Percentiles rank a stretch among this genome's conserved stretches.
phyloP scores from a whole-genome alignment of 257 asterid species.

The Solanum habrochaites region DNA sequence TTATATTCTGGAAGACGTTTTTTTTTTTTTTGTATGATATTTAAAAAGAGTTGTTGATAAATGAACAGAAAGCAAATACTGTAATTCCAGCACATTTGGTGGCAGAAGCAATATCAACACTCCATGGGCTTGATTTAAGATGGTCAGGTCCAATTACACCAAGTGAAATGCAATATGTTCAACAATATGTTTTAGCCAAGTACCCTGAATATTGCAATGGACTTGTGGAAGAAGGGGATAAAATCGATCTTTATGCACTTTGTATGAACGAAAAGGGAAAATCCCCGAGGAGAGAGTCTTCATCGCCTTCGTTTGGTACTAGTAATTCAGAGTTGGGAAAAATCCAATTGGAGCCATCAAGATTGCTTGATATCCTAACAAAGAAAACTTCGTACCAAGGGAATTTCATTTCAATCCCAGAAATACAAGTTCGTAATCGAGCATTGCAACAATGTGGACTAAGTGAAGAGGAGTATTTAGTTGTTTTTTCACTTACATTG shows the following conservation, averaged over 20 bases:
- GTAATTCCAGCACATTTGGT: conserved; percentile 70
- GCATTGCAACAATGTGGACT: conserved; percentile 61
- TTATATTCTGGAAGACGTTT: not conserved
- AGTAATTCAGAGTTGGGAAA: conserved; percentile 33
- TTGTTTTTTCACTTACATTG: conserved; percentile 20
- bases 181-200: conserved; percentile 64
- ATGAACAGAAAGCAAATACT: conserved; percentile 49
- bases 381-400: conserved; percentile 41
- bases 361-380: conserved; percentile 36
- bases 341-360: conserved; percentile 51
- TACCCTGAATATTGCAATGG: conserved; percentile 72
- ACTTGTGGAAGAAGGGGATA: conserved; percentile 62
- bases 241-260: conserved; percentile 56
- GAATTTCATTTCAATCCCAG: conserved; percentile 69
- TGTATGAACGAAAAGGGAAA: conserved; percentile 38
- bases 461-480: conserved; percentile 46
- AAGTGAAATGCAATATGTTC: conserved; percentile 58
- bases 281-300: conserved; percentile 30
- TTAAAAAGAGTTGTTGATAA: not conserved
- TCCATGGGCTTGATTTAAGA: conserved; percentile 62
- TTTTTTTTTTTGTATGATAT: not conserved
- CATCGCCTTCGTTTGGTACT: conserved; percentile 25
- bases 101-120: conserved; percentile 83
- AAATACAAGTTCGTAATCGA: conserved; percentile 58
- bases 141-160: conserved; percentile 96